Evolutionary conservation across 2,329 filamentous ascomycete species (phyloP), one percentile per base, ranked within the genome.

Genomic region (Cladosporium halotolerans): DNA sequence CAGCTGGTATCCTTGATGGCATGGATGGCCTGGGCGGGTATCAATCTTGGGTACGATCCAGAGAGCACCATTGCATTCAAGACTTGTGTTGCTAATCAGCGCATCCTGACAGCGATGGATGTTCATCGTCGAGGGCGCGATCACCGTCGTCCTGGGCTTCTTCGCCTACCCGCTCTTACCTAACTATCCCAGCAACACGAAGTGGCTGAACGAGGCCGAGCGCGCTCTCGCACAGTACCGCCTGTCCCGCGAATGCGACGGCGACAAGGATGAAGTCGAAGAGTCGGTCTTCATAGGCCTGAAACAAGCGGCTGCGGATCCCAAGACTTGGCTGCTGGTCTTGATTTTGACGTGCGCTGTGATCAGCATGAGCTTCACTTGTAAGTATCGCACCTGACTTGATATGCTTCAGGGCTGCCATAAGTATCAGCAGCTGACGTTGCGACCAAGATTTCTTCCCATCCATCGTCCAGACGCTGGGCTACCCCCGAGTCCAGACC

Each of bases 141-240:
- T 44, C 14, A 88, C 85, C 1, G 72, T 88, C 19, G 72, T 73
- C 6, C 74, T 88, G 32, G 84, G 84, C 10, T 64, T 81, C 6
- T 61, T 66, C 1, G 75, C 82, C 1, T 77, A 76, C 63, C 81
- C 80, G 59, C 69, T 88, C 31, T 71, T 89, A 13, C 85, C 85
- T 0, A 81, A 88, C 63, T 86, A 86, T 57, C 85, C 85, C 19
- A 19, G 31, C 14, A 44, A 58, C 31, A 64, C 63, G 46, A 62
- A 63, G 4, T 77, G 76, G 65, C 69, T 79, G 44, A 74, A 63
- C 1, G 67, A 68, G 1, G 72, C 75, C 16, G 76, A 81, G 38
- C 18, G 48, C 14, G 40, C 40, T 9, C 39, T 44, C 34, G 48
- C 48, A 10, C 32, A 44, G 14, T 13, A 44, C 8, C 48, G 48